These are phyloP conservation scores for Ophiosphaerella herpotricha DNA, from an alignment of 2,329 filamentous ascomycete genomes.

Conservation along the genomic window DNA sequence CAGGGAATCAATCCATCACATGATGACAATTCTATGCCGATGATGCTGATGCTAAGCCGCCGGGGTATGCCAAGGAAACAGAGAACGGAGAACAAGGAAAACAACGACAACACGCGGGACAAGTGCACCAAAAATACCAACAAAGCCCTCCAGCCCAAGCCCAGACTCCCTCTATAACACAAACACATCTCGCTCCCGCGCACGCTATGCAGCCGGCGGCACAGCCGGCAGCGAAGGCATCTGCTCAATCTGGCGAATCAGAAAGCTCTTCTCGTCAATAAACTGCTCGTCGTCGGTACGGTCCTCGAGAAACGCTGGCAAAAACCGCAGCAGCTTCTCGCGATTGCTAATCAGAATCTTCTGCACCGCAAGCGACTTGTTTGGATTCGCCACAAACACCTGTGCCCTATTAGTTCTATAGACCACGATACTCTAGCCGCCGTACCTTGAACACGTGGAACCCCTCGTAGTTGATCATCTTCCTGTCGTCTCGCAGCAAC, in stretches of 20 bases:
- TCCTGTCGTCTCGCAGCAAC: conserved; percentile 87
- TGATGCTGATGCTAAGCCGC: conserved; percentile 6
- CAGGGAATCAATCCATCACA: not conserved
- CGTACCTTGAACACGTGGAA: conserved; percentile 95
- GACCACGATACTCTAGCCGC: not conserved
- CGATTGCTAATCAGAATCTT: conserved; percentile 96
- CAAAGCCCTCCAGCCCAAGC: conserved; percentile 5
- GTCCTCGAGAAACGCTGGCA: conserved; percentile 91
- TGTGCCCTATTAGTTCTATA: conserved; percentile 28
- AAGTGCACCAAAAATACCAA: too few species aligned
- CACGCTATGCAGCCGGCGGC: conserved; percentile 20
- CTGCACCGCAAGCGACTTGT: conserved; percentile 95
- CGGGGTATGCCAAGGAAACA: conserved; percentile 3
- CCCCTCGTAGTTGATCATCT: conserved; percentile 99
- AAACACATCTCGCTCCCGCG: not conserved
- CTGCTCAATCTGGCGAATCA: conserved; percentile 86
- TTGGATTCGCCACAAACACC: conserved; percentile 97
- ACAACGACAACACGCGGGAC: not conserved
- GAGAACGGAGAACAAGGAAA: not conserved
- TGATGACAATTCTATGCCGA: conserved; percentile 9
- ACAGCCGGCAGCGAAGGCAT: conserved; percentile 41
- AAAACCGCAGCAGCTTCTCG: conserved; percentile 84
- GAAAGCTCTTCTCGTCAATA: conserved; percentile 94
- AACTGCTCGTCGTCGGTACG: conserved; percentile 98
- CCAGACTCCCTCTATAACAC: not conserved